phyloP scores from a whole-genome alignment of 805 yeast species.

The Tetrapisispora iriomotensis region DNA sequence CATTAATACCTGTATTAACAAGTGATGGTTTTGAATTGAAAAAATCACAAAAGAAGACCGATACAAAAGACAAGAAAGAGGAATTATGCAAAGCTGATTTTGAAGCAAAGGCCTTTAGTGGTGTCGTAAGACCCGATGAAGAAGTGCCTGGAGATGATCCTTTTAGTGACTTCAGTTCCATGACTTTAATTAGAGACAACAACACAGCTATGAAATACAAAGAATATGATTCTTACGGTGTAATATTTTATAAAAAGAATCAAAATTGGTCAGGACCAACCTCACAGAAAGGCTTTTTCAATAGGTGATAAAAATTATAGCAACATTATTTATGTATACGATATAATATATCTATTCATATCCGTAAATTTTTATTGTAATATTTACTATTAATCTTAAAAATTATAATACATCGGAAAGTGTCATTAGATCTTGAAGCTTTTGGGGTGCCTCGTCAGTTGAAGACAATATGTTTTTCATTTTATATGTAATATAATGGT shows the following conservation, averaged over 20 bases:
- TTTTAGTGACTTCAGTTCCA: slow-evolving; percentile 73
- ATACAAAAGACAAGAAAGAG: slow-evolving; percentile 14
- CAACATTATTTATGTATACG: background rate
- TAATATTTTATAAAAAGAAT: slow-evolving; percentile 33
- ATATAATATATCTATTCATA: background rate
- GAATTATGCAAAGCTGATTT: slow-evolving; percentile 4
- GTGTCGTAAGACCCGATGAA: slow-evolving; percentile 26
- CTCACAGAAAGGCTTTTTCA: background rate
- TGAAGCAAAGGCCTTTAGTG: slow-evolving; percentile 26
- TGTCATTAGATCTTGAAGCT: too few relatives aligned
- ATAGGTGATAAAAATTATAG: background rate
- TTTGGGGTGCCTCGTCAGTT: too few relatives aligned
- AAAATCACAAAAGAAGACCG: slow-evolving; percentile 18
- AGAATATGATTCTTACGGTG: slow-evolving; percentile 34
- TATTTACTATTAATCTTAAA: too few relatives aligned
- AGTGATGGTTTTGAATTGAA: slow-evolving; percentile 42
- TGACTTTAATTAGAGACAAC: slow-evolving; percentile 71
- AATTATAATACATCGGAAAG: too few relatives aligned
- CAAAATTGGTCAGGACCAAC: slow-evolving; percentile 25
- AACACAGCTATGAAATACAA: slow-evolving; percentile 42
- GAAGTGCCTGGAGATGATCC: slow-evolving; percentile 49
- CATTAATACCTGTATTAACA: slow-evolving; percentile 79
- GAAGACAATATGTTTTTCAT: slow-evolving; percentile 6
- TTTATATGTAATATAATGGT: slow-evolving; percentile 5
- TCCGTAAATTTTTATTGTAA: background rate